Evolutionary conservation across 1,139 yeast genomes (phyloP).

Genomic region (Hemisphaericaspora lyxosophila): DNA sequence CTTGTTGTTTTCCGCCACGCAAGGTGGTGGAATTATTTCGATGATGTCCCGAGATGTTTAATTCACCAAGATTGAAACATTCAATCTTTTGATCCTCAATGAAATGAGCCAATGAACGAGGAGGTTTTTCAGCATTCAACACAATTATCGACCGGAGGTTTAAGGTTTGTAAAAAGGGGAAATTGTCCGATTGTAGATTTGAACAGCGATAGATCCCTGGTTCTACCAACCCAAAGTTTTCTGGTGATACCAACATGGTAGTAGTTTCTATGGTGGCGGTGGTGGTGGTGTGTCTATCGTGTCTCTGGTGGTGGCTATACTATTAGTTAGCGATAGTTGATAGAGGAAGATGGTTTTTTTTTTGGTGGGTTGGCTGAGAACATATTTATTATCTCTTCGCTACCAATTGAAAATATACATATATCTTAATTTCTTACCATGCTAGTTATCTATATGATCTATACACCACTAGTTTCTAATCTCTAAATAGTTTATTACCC

Average conservation of each 20-base stretch:
- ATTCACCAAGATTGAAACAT: constrained; percentile 45
- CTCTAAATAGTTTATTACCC: too few species aligned
- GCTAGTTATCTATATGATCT: too few species aligned
- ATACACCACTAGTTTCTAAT: too few species aligned
- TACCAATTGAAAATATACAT: too few species aligned
- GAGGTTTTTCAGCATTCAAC: constrained; percentile 72
- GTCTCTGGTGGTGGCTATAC: too few species aligned
- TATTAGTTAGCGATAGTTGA: too few species aligned
- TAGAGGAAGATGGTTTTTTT: too few species aligned
- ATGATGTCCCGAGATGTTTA: constrained; percentile 44
- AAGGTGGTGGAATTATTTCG: constrained; percentile 21
- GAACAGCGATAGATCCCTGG: constrained; percentile 66
- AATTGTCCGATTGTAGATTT: constrained; percentile 54
- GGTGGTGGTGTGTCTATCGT: too few species aligned
- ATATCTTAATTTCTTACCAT: too few species aligned
- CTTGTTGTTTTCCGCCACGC: constrained; percentile 5
- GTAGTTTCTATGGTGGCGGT: not conserved
- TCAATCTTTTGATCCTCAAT: constrained; percentile 45
- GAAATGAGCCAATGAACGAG: constrained; percentile 49
- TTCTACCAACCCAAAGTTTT: constrained; percentile 75
- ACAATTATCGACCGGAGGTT: constrained; percentile 56
- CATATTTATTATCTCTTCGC: too few species aligned
- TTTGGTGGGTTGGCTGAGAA: too few species aligned
- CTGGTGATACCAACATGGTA: constrained; percentile 73
- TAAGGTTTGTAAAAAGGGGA: constrained; percentile 66